Conservation (phyloP, 129 eudicot genomes). For the Apium graveolens region DNA sequence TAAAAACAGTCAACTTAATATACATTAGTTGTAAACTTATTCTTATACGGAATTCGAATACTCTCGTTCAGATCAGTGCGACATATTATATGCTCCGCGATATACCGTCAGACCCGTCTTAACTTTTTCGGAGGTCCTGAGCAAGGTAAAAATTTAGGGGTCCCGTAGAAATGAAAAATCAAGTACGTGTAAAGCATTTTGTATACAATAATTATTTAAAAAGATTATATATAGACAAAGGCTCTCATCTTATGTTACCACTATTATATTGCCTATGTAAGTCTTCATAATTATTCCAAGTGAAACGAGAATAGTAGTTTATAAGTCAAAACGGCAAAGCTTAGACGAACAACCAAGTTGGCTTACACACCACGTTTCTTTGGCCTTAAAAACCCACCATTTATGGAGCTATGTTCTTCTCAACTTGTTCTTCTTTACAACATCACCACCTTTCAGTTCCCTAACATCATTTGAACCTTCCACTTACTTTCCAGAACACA, state of each 20-base stretch:
- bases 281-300: neutral
- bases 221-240: no score
- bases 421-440: constrained; percentile 9
- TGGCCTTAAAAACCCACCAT: constrained; percentile 39
- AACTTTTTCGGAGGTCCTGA: no score
- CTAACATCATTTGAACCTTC: constrained; percentile 4
- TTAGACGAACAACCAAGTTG: constrained; percentile 29
- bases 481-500: neutral
- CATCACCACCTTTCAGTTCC: constrained; percentile 19
- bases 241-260: neutral
- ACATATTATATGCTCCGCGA: no score
- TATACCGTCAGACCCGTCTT: no score
- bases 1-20: no score
- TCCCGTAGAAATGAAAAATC: no score
- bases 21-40: no score
- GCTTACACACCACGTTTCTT: constrained; percentile 44
- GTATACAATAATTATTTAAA: no score
- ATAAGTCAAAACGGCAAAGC: constrained; percentile 11
- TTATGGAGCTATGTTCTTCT: constrained; percentile 45
- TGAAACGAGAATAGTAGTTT: neutral
- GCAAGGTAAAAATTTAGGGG: no score
- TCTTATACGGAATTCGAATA: no score
- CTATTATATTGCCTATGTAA: neutral
- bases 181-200: no score
- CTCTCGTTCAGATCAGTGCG: no score